phyloP scores from a whole-genome alignment of 768 basidiomycete species.

The Boletus rufocinnamomeus region DNA sequence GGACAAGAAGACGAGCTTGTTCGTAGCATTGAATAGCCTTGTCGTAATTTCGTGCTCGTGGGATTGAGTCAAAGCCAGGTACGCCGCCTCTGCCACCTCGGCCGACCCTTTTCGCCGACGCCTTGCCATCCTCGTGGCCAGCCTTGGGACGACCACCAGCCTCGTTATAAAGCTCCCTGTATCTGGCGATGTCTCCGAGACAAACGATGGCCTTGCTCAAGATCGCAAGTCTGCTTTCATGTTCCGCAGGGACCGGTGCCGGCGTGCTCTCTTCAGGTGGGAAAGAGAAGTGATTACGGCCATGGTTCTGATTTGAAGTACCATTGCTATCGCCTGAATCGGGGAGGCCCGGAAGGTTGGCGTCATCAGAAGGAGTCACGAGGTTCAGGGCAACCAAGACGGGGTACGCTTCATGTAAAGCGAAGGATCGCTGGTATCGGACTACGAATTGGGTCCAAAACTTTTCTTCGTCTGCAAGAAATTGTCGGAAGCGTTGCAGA shows the following conservation, averaged over 20 bases:
- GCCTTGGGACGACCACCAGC: slow-evolving; percentile 61
- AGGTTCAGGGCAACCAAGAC: slow-evolving; percentile 62
- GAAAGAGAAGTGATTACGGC: slow-evolving; percentile 64
- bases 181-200: slow-evolving; percentile 92
- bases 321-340: slow-evolving; percentile 26
- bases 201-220: slow-evolving; percentile 88
- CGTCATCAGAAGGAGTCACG: slow-evolving; percentile 42
- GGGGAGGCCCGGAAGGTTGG: slow-evolving; percentile 25
- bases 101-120: slow-evolving; percentile 39
- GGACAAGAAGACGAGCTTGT: slow-evolving; percentile 78
- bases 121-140: slow-evolving; percentile 62
- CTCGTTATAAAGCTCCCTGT: slow-evolving; percentile 88
- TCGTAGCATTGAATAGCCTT: slow-evolving; percentile 82
- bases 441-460: slow-evolving; percentile 86
- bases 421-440: slow-evolving; percentile 72
- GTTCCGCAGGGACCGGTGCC: slow-evolving; percentile 36
- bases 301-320: slow-evolving; percentile 31
- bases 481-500: slow-evolving; percentile 85
- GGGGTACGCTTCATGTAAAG: slow-evolving; percentile 62
- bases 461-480: slow-evolving; percentile 85
- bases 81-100: slow-evolving; percentile 53
- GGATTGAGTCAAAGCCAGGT: slow-evolving; percentile 43
- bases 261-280: slow-evolving; percentile 56
- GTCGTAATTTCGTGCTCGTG: slow-evolving; percentile 67
- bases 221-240: slow-evolving; percentile 66